These are phyloP conservation scores for Colletotrichum shisoi DNA, from an alignment of 2,329 filamentous ascomycete genomes.

Conservation along the genomic window DNA sequence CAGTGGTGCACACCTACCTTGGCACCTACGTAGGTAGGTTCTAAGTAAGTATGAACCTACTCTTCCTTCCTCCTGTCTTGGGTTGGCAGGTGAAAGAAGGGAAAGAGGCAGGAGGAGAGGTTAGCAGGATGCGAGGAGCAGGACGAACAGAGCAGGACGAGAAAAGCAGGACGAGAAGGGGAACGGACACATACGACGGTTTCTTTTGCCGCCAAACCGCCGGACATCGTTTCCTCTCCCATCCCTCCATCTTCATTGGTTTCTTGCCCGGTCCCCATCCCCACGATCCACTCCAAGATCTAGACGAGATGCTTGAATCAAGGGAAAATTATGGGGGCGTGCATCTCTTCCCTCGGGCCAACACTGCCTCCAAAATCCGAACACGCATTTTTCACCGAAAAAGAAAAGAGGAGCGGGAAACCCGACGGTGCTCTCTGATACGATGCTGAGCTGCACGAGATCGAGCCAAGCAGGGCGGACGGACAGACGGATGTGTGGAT, in stretches of 20 bases:
- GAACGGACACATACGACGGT: background rate
- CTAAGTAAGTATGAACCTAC: no score
- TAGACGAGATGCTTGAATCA: slow-evolving; percentile 39
- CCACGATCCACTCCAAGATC: slow-evolving; percentile 38
- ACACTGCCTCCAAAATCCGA: slow-evolving; percentile 10
- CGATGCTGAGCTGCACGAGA: slow-evolving; percentile 22
- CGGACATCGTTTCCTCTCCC: slow-evolving; percentile 3
- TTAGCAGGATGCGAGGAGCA: no score
- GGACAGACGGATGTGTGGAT: background rate
- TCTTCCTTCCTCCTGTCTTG: slow-evolving; percentile 1
- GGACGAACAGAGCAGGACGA: background rate
- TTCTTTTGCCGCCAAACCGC: slow-evolving; percentile 31
- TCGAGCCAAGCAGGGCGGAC: slow-evolving; percentile 14
- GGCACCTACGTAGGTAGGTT: no score
- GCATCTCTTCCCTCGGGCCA: slow-evolving; percentile 17
- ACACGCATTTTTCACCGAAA: slow-evolving; percentile 2
- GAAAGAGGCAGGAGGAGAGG: background rate
- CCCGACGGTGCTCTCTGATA: background rate
- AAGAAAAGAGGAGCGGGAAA: no score
- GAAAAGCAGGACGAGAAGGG: background rate
- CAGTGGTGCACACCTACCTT: no score
- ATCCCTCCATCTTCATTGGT: background rate
- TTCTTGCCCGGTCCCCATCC: slow-evolving; percentile 13
- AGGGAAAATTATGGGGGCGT: slow-evolving; percentile 34
- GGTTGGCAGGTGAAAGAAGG: slow-evolving; percentile 31